Percentiles rank a stretch among this genome's conserved stretches.
Evolutionary conservation across 441 rosid genomes (phyloP).

Genomic region (Jatropha podagrica): DNA sequence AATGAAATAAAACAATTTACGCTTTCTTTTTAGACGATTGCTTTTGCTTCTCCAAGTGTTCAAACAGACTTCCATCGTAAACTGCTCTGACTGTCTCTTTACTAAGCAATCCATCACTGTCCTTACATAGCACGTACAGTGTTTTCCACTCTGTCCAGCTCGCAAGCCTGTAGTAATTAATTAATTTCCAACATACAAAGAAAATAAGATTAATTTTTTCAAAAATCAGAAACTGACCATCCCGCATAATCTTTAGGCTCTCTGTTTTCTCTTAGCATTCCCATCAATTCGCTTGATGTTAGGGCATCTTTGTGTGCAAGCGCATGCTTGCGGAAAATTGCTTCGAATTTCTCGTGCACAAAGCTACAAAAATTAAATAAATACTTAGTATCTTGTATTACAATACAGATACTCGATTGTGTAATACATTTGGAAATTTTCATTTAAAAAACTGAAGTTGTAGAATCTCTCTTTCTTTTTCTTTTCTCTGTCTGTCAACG

Average conservation of each 20-base stretch:
- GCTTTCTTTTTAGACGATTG: constrained; percentile 37
- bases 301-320: constrained; percentile 47
- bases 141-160: constrained; percentile 67
- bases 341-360: constrained; percentile 65
- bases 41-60: constrained; percentile 50
- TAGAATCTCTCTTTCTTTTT: too few relatives aligned
- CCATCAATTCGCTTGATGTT: constrained; percentile 57
- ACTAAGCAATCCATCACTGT: constrained; percentile 59
- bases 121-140: constrained; percentile 55
- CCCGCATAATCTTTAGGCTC: constrained; percentile 64
- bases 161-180: constrained; percentile 47
- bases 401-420: too few relatives aligned
- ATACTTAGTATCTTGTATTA: too few relatives aligned
- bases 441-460: too few relatives aligned
- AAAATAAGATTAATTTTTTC: background rate
- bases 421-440: too few relatives aligned
- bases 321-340: constrained; percentile 58
- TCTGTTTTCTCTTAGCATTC: constrained; percentile 66
- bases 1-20: constrained; percentile 17
- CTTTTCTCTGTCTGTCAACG: too few relatives aligned
- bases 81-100: constrained; percentile 56
- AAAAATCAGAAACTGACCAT: constrained; percentile 42
- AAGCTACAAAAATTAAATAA: constrained; percentile 39
- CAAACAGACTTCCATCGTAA: constrained; percentile 81
- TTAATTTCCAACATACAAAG: background rate